These are phyloP conservation scores for Umbellularia californica DNA, from an alignment of 164 flowering plant species.

Conservation along the genomic window DNA sequence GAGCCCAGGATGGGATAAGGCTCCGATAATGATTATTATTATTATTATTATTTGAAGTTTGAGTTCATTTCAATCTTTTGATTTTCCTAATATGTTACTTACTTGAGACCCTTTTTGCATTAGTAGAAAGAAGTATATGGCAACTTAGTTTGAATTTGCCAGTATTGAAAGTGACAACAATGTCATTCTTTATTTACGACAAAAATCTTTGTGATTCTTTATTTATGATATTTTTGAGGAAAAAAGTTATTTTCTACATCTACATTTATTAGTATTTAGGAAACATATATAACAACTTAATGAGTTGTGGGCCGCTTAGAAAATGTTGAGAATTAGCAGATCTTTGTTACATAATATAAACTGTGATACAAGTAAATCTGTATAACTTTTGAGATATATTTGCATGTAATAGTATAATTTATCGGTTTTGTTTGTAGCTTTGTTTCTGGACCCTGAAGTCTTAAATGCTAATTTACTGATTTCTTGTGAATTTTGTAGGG, in stretches of 20 bases:
- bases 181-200: no score
- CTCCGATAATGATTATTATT: no score
- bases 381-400: not conserved
- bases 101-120: no score
- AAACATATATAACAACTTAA: not conserved
- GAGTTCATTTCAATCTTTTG: no score
- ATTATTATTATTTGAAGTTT: no score
- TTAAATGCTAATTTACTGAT: not conserved
- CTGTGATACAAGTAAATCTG: not conserved
- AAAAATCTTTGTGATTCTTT: no score
- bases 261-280: not conserved
- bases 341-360: not conserved
- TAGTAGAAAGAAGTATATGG: no score
- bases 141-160: no score
- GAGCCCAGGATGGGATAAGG: no score
- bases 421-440: not conserved
- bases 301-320: not conserved
- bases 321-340: not conserved
- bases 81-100: no score
- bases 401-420: not conserved
- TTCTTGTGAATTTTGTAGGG: slow-evolving; percentile 38
- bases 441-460: not conserved
- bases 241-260: not conserved
- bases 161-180: no score
- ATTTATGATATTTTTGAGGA: no score